Evolutionary conservation across 352 stramenopile species (phyloP), one percentile per base, ranked within the genome.

Genomic region (Phytophthora colocasiae): DNA sequence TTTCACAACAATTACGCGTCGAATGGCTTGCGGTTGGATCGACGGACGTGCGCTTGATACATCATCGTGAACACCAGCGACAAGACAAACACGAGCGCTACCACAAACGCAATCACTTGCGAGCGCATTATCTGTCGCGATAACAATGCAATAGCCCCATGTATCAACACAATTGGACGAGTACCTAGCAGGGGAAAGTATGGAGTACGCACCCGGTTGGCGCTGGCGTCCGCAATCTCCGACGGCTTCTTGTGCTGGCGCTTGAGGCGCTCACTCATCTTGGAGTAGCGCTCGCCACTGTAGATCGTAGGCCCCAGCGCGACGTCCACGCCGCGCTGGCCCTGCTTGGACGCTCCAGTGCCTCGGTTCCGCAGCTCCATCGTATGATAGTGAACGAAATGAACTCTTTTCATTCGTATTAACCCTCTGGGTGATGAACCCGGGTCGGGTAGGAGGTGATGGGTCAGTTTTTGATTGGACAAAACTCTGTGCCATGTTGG

Each of bases 241-340:
- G 73, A 65, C 14, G 69, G 56, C 17, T 72, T 81, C 54, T 79
- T 81, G 45, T 90, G 66, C 68, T 88, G 81, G n/a, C 87, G 87
- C 70, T 90, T 90, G 12, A 93, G 61, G 1, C 87, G 81, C 76
- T 95, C 87, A 53, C 81, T 91, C 77, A 90, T 88, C 73, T 95
- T 95, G 51, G 78, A 81, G 69, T 91, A 95, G 54, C 87, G 83
- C 71, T 93, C 87, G 55, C 87, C 87, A 3, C 72, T 85, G 68
- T 95, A 95, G 53, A 95, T 86, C 26, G 84, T 89, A n/a, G 87
- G 87, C 0, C 87, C 87, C 1, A 95, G 71, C 17, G 74, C 53
- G 29, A 95, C 84, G 50, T 94, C 76, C 4, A 75, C 52, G 27
- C 78, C 63, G 15, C 61, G 57, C 8, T 67, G 47, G n/a, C 63